Evolutionary conservation across 1,284 basidiomycete genomes (phyloP), one percentile per base, ranked within the genome.

Genomic region (Phylloboletellus chloephorus): DNA sequence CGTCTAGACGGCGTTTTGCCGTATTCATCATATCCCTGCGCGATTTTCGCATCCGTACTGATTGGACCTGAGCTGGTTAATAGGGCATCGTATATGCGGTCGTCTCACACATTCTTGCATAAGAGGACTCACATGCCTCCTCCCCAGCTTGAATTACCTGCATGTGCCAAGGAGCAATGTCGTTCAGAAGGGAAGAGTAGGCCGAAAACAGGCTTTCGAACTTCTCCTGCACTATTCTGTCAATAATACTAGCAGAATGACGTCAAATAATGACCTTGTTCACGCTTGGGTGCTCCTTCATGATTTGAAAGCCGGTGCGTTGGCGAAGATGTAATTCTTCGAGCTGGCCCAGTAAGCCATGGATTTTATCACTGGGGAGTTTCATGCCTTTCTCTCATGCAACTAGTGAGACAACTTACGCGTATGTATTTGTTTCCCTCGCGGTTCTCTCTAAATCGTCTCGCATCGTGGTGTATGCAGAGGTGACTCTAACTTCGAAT

Each of bases 1-100:
- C 63, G 20, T 72, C 65, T 15, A 71, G 60, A 19, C 54, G 56
- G 4, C 48, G 50, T 35, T 63, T 65, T n/a, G 67, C 65, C 31
- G 58, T 52, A 40, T 56, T 52, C 44, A 70, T 59, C 3, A 70
- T 47, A 20, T 56, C 56, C 40, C 56, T 57, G 23, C 71, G 64
- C 8, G 67, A 70, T 17, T 55, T 57, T 29, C 61, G 31, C 69
- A 64, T 48, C 46, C 51, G 39, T 28, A 33, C 37, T 12, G 57
- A 51, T 31, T 70, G 69, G 6, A 49, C 41, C 47, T 66, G 61
- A 33, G 61, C 70, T 73, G 26, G 32, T 44, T 17, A 16, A 46
- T 28, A 20, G 16, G 21, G 21, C n/a, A 36, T n/a, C 29, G 25
- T 56, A 36, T 46, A 44, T 47, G 35, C 30, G 31, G 28, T 22